phyloP scores from a whole-genome alignment of 2,329 filamentous ascomycete species.

The Colletotrichum sp. region DNA sequence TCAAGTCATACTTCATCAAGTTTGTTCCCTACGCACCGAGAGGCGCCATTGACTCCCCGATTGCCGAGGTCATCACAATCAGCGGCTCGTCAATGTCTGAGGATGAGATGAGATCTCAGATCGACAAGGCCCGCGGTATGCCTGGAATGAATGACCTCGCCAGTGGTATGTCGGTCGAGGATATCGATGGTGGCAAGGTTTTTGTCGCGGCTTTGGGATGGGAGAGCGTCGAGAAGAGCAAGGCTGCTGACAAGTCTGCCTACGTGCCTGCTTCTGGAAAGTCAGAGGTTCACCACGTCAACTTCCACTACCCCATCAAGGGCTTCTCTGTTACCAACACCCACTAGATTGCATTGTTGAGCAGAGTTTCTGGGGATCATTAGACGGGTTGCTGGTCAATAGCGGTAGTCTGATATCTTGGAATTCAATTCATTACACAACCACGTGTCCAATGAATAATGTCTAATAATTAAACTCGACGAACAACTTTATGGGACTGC shows the following conservation, averaged over 20 bases:
- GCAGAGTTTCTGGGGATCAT: neutral
- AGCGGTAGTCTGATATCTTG: neutral
- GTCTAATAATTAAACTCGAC: neutral
- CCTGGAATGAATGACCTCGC: slow-evolving; percentile 11
- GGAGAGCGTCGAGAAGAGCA: slow-evolving; percentile 11
- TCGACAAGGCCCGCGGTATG: neutral
- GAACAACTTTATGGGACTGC: neutral
- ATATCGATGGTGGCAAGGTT: neutral
- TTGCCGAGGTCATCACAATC: slow-evolving; percentile 10
- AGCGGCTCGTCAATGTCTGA: neutral
- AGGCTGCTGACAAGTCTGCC: slow-evolving; percentile 7
- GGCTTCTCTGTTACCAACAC: slow-evolving; percentile 15
- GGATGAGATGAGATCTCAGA: slow-evolving; percentile 1
- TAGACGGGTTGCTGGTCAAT: neutral
- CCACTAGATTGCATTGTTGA: neutral
- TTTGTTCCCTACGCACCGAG: slow-evolving; percentile 13
- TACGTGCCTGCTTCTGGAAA: slow-evolving; percentile 3
- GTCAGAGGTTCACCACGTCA: slow-evolving; percentile 3
- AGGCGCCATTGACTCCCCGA: slow-evolving; percentile 11
- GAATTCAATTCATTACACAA: neutral
- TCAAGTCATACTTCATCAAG: slow-evolving; percentile 11
- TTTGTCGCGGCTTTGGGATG: slow-evolving; percentile 15
- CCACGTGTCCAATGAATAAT: neutral
- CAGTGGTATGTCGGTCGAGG: neutral
- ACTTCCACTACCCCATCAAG: slow-evolving; percentile 15